phyloP scores from a whole-genome alignment of 2,329 filamentous ascomycete genomes.

The Aspergillus quadricinctus region DNA sequence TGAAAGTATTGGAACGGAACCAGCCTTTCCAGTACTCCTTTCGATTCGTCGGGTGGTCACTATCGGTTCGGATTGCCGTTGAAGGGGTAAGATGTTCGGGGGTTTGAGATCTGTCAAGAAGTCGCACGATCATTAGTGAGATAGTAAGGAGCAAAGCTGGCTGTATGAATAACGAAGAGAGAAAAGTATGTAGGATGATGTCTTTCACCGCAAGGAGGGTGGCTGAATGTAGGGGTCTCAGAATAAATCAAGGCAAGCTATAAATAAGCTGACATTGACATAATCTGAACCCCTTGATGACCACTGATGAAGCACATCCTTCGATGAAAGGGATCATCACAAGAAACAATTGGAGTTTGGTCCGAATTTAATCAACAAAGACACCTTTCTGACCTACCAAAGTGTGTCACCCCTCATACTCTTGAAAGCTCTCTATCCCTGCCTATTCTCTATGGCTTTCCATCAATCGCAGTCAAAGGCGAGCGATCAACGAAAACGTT shows the following conservation, averaged over 20 bases:
- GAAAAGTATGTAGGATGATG: constrained; percentile 1
- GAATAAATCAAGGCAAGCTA: constrained; percentile 5
- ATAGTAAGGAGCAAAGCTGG: constrained; percentile 2
- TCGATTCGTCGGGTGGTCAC: not conserved
- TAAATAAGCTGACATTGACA: constrained; percentile 12
- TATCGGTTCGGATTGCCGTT: not conserved
- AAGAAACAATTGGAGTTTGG: not conserved
- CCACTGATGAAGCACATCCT: not conserved
- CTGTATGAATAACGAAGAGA: constrained; percentile 4
- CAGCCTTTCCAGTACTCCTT: constrained; percentile 21
- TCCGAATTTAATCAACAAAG: not conserved
- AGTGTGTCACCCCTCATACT: constrained; percentile 17
- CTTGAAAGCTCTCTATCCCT: constrained; percentile 1
- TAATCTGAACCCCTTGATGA: constrained; percentile 5
- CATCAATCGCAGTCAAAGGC: not conserved
- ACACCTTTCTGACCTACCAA: constrained; percentile 17
- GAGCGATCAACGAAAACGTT: not conserved
- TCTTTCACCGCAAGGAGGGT: constrained; percentile 2
- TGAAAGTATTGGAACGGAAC: constrained; percentile 18
- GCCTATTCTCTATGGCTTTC: not conserved
- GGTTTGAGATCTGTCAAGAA: constrained; percentile 9
- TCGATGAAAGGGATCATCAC: not conserved
- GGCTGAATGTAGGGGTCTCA: constrained; percentile 1
- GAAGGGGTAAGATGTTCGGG: constrained; percentile 1
- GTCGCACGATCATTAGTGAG: constrained; percentile 13